Conservation (phyloP, 2,329 filamentous ascomycete species). For the Aaosphaeria arxii region DNA sequence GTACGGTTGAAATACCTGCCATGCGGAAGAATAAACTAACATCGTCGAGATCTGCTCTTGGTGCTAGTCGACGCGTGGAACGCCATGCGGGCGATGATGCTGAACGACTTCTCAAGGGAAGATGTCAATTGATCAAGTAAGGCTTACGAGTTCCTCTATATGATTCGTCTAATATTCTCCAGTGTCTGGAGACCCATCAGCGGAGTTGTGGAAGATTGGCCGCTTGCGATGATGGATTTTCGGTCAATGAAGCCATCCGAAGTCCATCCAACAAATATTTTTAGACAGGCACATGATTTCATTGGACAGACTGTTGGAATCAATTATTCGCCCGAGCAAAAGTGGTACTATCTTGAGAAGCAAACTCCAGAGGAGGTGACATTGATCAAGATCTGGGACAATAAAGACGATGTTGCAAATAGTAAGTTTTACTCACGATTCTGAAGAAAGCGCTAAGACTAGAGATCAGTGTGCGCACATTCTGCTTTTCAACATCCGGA, state of each 20-base stretch:
- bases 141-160: no score
- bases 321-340: constrained; percentile 3
- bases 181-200: constrained; percentile 5
- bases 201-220: constrained; percentile 9
- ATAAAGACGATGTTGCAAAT: constrained; percentile 5
- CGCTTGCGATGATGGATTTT: constrained; percentile 10
- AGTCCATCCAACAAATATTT: constrained; percentile 5
- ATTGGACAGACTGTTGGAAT: constrained; percentile 4
- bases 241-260: background rate
- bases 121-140: no score
- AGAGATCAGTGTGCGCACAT: constrained; percentile 30
- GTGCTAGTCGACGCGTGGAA: no score
- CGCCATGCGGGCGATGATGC: no score
- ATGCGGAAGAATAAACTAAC: no score
- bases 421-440: constrained; percentile 1
- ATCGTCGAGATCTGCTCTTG: no score
- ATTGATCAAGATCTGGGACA: constrained; percentile 28
- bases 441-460: constrained; percentile 28
- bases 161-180: no score
- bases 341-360: constrained; percentile 11
- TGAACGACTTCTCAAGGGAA: no score
- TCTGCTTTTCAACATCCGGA: no score
- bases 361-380: constrained; percentile 9
- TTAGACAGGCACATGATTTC: constrained; percentile 1
- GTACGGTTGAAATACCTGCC: no score